Evolutionary conservation across 495 filamentous ascomycete species (phyloP).

Genomic region (Penicillium ochrochloron): DNA sequence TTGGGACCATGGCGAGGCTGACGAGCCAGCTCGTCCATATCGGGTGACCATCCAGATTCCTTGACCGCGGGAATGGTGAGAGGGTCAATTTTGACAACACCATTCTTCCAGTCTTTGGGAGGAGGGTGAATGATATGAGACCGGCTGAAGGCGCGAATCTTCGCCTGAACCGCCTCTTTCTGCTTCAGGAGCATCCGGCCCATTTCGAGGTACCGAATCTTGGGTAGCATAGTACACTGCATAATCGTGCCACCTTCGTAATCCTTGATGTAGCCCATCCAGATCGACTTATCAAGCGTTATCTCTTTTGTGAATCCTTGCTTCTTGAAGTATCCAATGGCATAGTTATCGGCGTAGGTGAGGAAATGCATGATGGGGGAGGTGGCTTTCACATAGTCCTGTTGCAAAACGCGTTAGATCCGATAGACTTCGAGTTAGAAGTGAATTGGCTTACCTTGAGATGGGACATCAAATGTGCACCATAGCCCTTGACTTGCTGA

Average conservation of each 20-base stretch:
- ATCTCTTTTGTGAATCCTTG: slow-evolving; percentile 99
- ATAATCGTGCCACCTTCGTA: slow-evolving; percentile 99
- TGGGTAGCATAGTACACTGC: slow-evolving; percentile 97
- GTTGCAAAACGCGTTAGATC: slow-evolving; percentile 19
- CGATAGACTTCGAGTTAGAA: not conserved
- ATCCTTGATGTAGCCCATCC: slow-evolving; percentile 99
- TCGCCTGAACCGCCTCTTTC: slow-evolving; percentile 90
- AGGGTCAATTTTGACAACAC: slow-evolving; percentile 72
- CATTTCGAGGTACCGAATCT: slow-evolving; percentile 90
- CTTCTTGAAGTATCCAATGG: slow-evolving; percentile 99
- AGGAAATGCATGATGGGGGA: slow-evolving; percentile 98
- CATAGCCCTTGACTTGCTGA: slow-evolving; percentile 98
- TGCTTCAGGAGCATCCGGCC: slow-evolving; percentile 97
- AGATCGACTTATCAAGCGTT: slow-evolving; percentile 82
- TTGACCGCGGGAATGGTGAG: slow-evolving; percentile 82
- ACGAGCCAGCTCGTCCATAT: slow-evolving; percentile 96
- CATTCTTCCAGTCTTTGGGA: slow-evolving; percentile 83
- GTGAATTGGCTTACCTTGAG: slow-evolving; percentile 62
- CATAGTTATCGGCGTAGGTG: slow-evolving; percentile 98
- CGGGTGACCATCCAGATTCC: slow-evolving; percentile 89
- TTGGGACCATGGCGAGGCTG: slow-evolving; percentile 98
- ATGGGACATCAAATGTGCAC: slow-evolving; percentile 96
- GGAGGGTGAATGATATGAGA: slow-evolving; percentile 86
- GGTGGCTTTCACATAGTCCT: slow-evolving; percentile 96
- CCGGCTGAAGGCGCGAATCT: slow-evolving; percentile 89